Percentiles rank a stretch among this genome's conserved stretches.
Conservation (phyloP, 139 green algal species). For the Spirogloea muscicola region DNA sequence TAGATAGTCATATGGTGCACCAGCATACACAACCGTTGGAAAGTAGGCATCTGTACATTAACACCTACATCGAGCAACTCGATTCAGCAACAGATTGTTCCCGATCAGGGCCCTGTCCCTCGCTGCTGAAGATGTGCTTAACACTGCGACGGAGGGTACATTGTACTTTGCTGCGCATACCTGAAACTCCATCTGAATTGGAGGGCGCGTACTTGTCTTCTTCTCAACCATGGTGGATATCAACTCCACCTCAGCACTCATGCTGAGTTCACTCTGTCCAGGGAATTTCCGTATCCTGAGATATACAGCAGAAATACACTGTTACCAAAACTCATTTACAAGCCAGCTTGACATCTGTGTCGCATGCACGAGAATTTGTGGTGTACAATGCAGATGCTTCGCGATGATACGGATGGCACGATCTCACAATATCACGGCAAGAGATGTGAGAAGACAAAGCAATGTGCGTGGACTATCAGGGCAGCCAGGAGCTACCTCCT, state of each 20-base stretch:
- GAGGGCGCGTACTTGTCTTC: constrained; percentile 78
- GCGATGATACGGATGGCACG: too few species aligned
- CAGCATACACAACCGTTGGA: background rate
- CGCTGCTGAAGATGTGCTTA: background rate
- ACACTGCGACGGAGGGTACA: background rate
- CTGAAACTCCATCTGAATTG: constrained; percentile 75
- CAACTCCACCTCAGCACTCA: constrained; percentile 84
- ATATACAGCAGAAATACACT: too few species aligned
- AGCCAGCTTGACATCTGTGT: too few species aligned
- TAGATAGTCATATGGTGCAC: background rate
- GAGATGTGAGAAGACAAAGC: too few species aligned
- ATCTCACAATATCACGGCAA: too few species aligned
- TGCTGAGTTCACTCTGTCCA: constrained; percentile 69
- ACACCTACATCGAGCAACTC: background rate
- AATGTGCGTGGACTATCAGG: too few species aligned
- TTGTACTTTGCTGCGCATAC: constrained; percentile 84
- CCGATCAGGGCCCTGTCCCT: background rate
- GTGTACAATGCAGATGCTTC: too few species aligned
- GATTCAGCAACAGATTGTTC: background rate
- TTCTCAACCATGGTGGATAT: constrained; percentile 75
- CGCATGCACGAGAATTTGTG: too few species aligned
- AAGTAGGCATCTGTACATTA: too few species aligned
- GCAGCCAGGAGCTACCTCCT: too few species aligned
- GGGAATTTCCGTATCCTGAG: constrained; percentile 67
- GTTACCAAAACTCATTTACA: too few species aligned